Percentiles rank a stretch among this genome's conserved stretches.
phyloP scores from a whole-genome alignment of 345 rosid genomes.

The Dovyalis caffra region DNA sequence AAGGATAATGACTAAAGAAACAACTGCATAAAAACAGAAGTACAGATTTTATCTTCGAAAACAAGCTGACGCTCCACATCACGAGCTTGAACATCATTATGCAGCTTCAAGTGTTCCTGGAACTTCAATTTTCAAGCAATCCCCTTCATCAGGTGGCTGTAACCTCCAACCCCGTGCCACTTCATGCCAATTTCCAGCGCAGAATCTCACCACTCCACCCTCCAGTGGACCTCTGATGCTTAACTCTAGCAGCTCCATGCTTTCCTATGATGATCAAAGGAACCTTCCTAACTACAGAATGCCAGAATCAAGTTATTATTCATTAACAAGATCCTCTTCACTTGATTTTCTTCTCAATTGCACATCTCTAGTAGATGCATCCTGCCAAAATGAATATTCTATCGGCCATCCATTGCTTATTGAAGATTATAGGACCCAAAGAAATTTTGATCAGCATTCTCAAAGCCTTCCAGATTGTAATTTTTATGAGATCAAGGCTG shows the following conservation, averaged over 20 bases:
- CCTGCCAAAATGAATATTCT: background rate
- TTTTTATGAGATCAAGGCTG: background rate
- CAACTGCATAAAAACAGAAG: conserved; percentile 12
- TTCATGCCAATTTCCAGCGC: conserved; percentile 11
- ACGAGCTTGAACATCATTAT: background rate
- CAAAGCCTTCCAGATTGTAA: background rate
- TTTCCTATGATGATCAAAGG: conserved; percentile 5
- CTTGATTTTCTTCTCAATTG: background rate
- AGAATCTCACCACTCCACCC: background rate
- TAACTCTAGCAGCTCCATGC: background rate
- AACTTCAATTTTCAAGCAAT: background rate
- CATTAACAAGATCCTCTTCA: conserved; percentile 6
- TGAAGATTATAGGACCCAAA: conserved; percentile 10
- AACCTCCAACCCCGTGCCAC: background rate
- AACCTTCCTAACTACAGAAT: background rate
- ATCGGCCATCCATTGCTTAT: background rate
- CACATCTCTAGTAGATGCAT: background rate
- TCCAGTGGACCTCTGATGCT: background rate
- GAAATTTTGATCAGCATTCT: conserved; percentile 4
- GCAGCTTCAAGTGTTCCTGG: background rate
- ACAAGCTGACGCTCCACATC: background rate
- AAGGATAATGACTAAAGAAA: background rate
- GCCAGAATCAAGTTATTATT: conserved; percentile 9
- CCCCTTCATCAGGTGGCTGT: background rate
- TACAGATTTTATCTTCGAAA: conserved; percentile 27